Percentiles rank a stretch among this genome's conserved stretches.
These are phyloP conservation scores for Xylariaceae sp. DNA, from an alignment of 2,329 filamentous ascomycete genomes.

Conservation along the genomic window DNA sequence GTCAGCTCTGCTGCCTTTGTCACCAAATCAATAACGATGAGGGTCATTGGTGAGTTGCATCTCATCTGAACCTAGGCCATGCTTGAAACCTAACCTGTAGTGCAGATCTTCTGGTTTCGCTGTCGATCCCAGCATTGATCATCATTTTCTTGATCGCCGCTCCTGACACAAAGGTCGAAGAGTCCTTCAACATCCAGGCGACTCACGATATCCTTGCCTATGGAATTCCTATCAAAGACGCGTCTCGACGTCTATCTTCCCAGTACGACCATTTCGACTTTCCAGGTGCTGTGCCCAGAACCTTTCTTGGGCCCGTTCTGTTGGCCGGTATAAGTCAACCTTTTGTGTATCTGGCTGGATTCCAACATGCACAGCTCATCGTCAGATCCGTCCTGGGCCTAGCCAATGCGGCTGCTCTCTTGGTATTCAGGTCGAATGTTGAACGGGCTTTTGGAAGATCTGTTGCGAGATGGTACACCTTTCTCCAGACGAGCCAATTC, in stretches of 20 bases:
- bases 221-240: conserved; percentile 62
- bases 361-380: conserved; percentile 54
- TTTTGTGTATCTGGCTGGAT: conserved; percentile 53
- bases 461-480: conserved; percentile 72
- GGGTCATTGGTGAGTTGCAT: conserved; percentile 21
- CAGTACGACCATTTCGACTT: conserved; percentile 89
- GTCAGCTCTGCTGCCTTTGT: too few relatives aligned
- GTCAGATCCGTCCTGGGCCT: conserved; percentile 75
- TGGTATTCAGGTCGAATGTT: conserved; percentile 62
- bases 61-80: background rate
- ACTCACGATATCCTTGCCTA: conserved; percentile 83
- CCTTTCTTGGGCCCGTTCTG: conserved; percentile 77
- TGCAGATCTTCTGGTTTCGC: conserved; percentile 45
- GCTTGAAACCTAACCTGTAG: conserved; percentile 4
- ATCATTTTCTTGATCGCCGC: conserved; percentile 67
- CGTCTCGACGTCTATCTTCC: conserved; percentile 49
- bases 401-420: conserved; percentile 66
- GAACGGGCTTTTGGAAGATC: conserved; percentile 62
- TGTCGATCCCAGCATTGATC: conserved; percentile 60
- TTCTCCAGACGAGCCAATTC: conserved; percentile 81
- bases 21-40: conserved; percentile 15
- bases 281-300: conserved; percentile 85
- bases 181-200: conserved; percentile 97
- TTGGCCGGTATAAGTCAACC: conserved; percentile 72
- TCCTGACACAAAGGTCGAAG: conserved; percentile 96